Evolutionary conservation across 2,329 filamentous ascomycete species (phyloP).

Genomic region (Coleophoma eucalyptorum): DNA sequence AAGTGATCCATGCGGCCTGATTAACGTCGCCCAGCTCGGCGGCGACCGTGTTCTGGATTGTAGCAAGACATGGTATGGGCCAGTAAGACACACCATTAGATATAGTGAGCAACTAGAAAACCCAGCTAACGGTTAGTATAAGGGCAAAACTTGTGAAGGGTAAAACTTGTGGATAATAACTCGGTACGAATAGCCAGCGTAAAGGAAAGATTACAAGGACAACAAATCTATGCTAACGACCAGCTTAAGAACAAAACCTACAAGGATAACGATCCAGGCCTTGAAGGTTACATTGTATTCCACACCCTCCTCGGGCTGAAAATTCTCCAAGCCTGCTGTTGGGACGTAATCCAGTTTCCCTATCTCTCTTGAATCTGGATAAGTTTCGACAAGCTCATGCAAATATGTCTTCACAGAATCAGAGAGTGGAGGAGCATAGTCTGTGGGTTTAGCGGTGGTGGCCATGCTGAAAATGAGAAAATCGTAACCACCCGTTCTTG

Average conservation of each 20-base stretch:
- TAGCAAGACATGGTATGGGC: constrained; percentile 31
- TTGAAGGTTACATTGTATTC: constrained; percentile 36
- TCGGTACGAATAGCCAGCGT: too few species aligned
- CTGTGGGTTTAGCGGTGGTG: background rate
- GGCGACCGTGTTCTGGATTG: constrained; percentile 26
- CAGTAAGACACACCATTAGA: constrained; percentile 35
- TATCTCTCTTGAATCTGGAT: background rate
- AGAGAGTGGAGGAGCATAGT: background rate
- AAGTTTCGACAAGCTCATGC: background rate
- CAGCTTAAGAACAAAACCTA: background rate
- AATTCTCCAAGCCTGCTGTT: background rate
- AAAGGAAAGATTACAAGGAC: too few species aligned
- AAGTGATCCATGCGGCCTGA: constrained; percentile 29
- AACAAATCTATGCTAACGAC: too few species aligned
- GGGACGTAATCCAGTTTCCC: background rate
- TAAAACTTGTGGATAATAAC: too few species aligned
- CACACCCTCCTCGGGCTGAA: background rate
- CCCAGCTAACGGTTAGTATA: background rate
- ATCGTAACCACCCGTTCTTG: too few species aligned
- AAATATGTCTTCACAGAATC: background rate
- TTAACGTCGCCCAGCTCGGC: constrained; percentile 30
- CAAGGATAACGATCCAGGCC: constrained; percentile 33
- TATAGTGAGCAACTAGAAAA: constrained; percentile 25
- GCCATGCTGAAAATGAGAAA: background rate
- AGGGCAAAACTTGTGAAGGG: too few species aligned